Evolutionary conservation across 1,139 yeast species (phyloP).

Genomic region (Protomyces gravidus): DNA sequence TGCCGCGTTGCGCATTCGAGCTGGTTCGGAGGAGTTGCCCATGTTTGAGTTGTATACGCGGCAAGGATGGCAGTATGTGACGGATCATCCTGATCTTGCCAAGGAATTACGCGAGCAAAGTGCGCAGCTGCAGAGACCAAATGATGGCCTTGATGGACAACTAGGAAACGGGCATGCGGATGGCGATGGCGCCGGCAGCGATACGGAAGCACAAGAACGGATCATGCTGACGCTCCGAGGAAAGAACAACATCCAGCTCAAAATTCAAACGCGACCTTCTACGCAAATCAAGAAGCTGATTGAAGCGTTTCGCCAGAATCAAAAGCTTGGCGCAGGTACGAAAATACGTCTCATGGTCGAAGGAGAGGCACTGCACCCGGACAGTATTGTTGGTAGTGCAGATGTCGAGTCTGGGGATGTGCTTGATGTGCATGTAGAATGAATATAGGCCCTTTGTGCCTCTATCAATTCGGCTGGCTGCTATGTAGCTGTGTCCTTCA

Average conservation of each 20-base stretch:
- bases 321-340: background rate
- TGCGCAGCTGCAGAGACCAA: background rate
- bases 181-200: background rate
- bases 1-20: slow-evolving; percentile 5
- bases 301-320: slow-evolving; percentile 4
- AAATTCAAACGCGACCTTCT: background rate
- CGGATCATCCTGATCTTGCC: background rate
- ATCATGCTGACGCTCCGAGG: slow-evolving; percentile 6
- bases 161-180: background rate
- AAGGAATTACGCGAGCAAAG: background rate
- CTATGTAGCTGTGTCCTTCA: too few species aligned
- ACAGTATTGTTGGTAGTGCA: slow-evolving; percentile 4
- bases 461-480: too few species aligned
- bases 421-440: slow-evolving; percentile 7
- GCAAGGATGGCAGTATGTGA: slow-evolving; percentile 14
- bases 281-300: slow-evolving; percentile 5
- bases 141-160: background rate
- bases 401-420: slow-evolving; percentile 20
- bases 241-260: slow-evolving; percentile 9
- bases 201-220: background rate
- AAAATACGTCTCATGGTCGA: slow-evolving; percentile 5
- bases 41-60: slow-evolving; percentile 16
- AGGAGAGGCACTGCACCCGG: slow-evolving; percentile 9
- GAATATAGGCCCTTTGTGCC: too few species aligned
- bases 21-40: slow-evolving; percentile 2